Evolutionary conservation across 345 rosid species (phyloP), one percentile per base, ranked within the genome.

Genomic region (Pugionium dolabratum): DNA sequence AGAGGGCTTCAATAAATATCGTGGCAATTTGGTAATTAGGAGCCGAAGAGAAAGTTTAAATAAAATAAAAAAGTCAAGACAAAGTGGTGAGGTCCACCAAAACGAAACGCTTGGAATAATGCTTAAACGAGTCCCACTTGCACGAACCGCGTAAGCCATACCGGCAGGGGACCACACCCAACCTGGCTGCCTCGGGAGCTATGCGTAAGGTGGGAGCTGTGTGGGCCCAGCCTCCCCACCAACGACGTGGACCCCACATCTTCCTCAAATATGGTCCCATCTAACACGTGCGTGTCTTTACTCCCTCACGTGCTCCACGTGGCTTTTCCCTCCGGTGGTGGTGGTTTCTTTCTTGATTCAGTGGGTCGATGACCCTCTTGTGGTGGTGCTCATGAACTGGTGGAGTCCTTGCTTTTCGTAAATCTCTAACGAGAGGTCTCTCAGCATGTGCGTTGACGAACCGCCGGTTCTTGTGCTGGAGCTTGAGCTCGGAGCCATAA

Each of bases 381-480:
- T 28, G 25, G 62, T 65, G 9, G 74, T n/a, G n/a, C n/a, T 64
- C 90, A 83, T 77, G 79, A 86, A 79, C 71, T 81, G 90, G 29
- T 72, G 74, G 26, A 84, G 87, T 76, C 88, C 90, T 58, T 81
- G 84, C 42, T 83, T 82, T 7, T 91, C 89, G 79, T 77, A 83
- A 71, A 84, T 81, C 81, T 86, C 93, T 68, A 86, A 56, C 4
- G 96, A 86, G 64, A 91, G n/a, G n/a, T n/a, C n/a, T n/a, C n/a
- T n/a, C n/a, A n/a, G n/a, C n/a, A n/a, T n/a, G n/a, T n/a, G n/a
- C n/a, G n/a, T n/a, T n/a, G n/a, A n/a, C n/a, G n/a, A n/a, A n/a
- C n/a, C n/a, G n/a, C n/a, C n/a, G n/a, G n/a, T n/a, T n/a, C n/a
- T n/a, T n/a, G n/a, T n/a, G n/a, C n/a, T n/a, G n/a, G n/a, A n/a